Evolutionary conservation across 257 asterid species (phyloP), one percentile per base, ranked within the genome.

Genomic region (Cynanchum wilfordii): DNA sequence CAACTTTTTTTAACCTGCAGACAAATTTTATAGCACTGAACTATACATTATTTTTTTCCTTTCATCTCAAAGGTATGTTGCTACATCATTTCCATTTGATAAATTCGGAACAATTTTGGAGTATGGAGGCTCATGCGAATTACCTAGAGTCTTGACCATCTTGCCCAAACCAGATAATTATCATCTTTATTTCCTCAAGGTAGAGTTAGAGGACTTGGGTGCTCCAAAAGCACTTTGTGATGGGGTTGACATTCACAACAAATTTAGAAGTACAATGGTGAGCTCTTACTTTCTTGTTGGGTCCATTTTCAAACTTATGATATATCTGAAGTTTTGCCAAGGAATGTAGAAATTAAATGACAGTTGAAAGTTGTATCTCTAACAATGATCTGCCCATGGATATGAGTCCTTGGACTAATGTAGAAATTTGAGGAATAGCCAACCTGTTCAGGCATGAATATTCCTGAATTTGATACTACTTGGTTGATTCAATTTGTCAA

Each of bases 151-250:
- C 71, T 83, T 86, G 64, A 68, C 87, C 76, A 76, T 79, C 78
- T 80, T 73, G 70, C 72, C 82, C 2, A 71, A 75, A 74, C 69
- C 71, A 56, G 81, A 77, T 67, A 55, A 72, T 59, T 79, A 77
- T 65, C 86, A 87, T 62, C 83, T 88, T 75, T 73, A 84, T 84
- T 88, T 88, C 79, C 83, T 88, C 82, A 84, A 80, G 84, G 85
- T 87, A 81, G 88, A 85, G 71, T 38, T 87, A 76, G 85, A 77
- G 77, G 89, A 81, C 45, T 78, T 78, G 2, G 81, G 81, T 67
- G 71, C 78, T 59, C 75, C 89, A 29, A 73, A 69, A 72, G 90
- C 89, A 55, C 85, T 86, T 76, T 84, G 80, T 76, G 75, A 74
- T 64, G 87, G 89, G 40, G 79, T 83, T 73, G 74, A 60, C 79